Percentiles rank a stretch among this genome's conserved stretches.
Evolutionary conservation across 1,139 yeast genomes (phyloP).

Genomic region (Candida dubliniensis): DNA sequence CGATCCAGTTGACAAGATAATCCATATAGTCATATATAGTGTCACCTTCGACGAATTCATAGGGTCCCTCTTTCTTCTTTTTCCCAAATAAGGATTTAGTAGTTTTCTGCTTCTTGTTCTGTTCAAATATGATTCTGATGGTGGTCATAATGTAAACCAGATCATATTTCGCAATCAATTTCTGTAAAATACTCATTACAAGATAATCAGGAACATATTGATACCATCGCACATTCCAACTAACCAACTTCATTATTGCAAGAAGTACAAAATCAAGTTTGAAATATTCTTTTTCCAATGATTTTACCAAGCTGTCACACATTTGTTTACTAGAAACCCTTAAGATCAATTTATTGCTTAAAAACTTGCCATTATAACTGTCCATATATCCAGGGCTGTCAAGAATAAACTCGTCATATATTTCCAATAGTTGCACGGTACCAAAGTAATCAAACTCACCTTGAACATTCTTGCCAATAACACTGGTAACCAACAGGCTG

Average conservation of each 20-base stretch:
- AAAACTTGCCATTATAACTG: conserved; percentile 29
- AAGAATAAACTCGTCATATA: conserved; percentile 42
- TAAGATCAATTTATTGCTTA: conserved; percentile 37
- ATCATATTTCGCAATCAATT: conserved; percentile 33
- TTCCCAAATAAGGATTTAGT: conserved; percentile 14
- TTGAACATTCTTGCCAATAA: conserved; percentile 30
- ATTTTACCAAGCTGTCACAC: conserved; percentile 25
- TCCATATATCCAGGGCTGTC: conserved; percentile 38
- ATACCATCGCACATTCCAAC: conserved; percentile 48
- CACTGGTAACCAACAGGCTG: conserved; percentile 42
- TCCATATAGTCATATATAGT: conserved; percentile 38
- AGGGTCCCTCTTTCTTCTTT: conserved; percentile 13
- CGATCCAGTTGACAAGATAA: conserved; percentile 32
- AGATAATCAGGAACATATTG: conserved; percentile 36
- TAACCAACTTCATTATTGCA: conserved; percentile 32
- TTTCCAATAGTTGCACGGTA: conserved; percentile 36
- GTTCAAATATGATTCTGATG: conserved; percentile 36
- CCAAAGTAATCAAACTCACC: conserved; percentile 45
- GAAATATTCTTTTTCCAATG: conserved; percentile 30
- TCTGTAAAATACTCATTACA: conserved; percentile 28
- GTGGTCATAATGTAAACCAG: conserved; percentile 32
- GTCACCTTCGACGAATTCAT: conserved; percentile 34
- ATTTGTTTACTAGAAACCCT: conserved; percentile 21
- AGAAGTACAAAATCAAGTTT: conserved; percentile 37
- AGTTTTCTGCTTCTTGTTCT: conserved; percentile 24